These are phyloP conservation scores for Aspergillus nanangensis DNA, from an alignment of 495 filamentous ascomycete species.

Conservation along the genomic window DNA sequence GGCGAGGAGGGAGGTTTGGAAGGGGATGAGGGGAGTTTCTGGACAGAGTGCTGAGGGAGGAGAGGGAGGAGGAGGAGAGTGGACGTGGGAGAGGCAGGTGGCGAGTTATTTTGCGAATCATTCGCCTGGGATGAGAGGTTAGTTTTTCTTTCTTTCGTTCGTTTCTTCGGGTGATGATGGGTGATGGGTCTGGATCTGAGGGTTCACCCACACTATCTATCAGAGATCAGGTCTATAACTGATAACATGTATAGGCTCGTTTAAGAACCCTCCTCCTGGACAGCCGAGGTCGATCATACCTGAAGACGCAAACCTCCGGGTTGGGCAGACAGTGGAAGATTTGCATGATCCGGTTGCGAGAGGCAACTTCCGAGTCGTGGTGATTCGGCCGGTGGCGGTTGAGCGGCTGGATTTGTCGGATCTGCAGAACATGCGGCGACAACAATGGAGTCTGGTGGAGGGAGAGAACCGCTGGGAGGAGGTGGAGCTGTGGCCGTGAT, in stretches of 20 bases:
- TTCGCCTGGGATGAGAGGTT: conserved; percentile 68
- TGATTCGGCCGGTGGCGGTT: conserved; percentile 75
- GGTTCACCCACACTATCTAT: no score
- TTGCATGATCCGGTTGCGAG: conserved; percentile 65
- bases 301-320: conserved; percentile 41
- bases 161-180: background rate
- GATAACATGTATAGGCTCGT: conserved; percentile 50
- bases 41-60: conserved; percentile 22
- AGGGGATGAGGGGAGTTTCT: conserved; percentile 21
- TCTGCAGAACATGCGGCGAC: conserved; percentile 57
- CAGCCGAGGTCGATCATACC: conserved; percentile 44
- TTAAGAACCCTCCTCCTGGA: conserved; percentile 74
- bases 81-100: conserved; percentile 72
- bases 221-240: no score
- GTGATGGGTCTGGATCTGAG: background rate
- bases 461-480: conserved; percentile 59
- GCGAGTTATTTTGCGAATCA: conserved; percentile 86
- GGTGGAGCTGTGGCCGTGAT: conserved; percentile 78
- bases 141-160: conserved; percentile 8
- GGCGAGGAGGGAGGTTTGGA: conserved; percentile 39
- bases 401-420: conserved; percentile 73
- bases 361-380: conserved; percentile 77
- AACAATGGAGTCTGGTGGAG: conserved; percentile 52
- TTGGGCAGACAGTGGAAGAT: conserved; percentile 67
- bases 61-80: conserved; percentile 26